These are phyloP conservation scores for Rhizopogon roseolus DNA, from an alignment of 768 basidiomycete genomes.

Conservation along the genomic window DNA sequence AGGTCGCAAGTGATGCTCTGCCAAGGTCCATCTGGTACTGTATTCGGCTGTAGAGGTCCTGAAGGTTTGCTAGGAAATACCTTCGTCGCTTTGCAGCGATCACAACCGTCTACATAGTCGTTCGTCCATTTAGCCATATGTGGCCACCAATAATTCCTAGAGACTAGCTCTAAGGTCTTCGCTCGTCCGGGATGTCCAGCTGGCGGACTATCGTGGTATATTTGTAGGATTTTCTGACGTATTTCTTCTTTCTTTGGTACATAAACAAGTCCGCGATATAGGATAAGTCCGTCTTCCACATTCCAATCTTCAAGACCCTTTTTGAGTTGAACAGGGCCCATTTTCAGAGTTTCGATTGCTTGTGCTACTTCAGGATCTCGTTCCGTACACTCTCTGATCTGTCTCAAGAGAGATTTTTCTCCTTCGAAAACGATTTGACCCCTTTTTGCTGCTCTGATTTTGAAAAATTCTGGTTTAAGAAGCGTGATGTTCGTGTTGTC, in stretches of 20 bases:
- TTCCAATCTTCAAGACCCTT: background rate
- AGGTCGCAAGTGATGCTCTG: conserved; percentile 1
- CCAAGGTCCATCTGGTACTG: background rate
- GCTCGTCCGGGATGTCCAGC: background rate
- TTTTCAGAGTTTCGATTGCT: background rate
- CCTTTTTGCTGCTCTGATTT: background rate
- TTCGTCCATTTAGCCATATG: background rate
- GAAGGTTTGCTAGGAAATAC: background rate
- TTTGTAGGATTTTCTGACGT: background rate
- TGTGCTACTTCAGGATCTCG: background rate
- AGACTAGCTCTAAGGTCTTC: background rate
- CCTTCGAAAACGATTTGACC: background rate
- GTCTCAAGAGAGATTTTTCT: background rate
- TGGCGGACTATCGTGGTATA: background rate
- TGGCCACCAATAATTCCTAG: background rate
- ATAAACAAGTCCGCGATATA: background rate
- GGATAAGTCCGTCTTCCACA: background rate
- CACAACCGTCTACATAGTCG: background rate
- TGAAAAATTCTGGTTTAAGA: background rate
- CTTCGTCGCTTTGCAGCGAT: background rate
- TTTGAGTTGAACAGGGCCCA: background rate
- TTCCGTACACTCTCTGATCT: background rate
- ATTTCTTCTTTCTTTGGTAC: background rate
- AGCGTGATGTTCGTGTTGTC: too few relatives aligned
- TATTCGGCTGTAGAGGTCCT: background rate